Evolutionary conservation across 192 early-diverging fungal species (phyloP).

Genomic region (Spizellomyces sp.): DNA sequence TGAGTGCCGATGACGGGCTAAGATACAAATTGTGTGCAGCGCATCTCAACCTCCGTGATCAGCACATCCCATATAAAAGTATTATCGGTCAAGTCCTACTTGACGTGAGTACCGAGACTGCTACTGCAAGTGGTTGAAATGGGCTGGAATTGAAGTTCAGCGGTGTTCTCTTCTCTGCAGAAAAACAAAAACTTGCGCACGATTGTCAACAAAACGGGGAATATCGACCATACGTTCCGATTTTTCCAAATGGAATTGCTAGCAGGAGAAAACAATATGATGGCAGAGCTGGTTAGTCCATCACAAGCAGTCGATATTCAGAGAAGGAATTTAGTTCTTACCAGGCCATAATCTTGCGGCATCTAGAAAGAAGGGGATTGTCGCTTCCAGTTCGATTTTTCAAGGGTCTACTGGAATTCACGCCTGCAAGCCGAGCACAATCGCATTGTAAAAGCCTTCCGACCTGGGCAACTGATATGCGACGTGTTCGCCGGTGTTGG

Average conservation of each 20-base stretch:
- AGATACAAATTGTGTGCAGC: constrained; percentile 46
- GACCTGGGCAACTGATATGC: constrained; percentile 71
- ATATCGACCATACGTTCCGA: constrained; percentile 93
- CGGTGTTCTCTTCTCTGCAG: constrained; percentile 35
- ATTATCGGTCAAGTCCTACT: constrained; percentile 95
- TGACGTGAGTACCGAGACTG: constrained; percentile 61
- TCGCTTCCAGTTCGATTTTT: constrained; percentile 91
- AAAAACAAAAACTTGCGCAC: constrained; percentile 87
- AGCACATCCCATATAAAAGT: constrained; percentile 84
- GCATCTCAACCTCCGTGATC: constrained; percentile 94
- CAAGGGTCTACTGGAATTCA: constrained; percentile 99
- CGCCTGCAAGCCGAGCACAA: constrained; percentile 93
- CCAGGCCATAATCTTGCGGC: background rate
- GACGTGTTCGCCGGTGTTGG: constrained; percentile 98
- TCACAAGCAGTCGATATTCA: background rate
- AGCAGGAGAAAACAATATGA: constrained; percentile 83
- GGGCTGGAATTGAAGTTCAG: background rate
- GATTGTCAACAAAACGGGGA: constrained; percentile 96
- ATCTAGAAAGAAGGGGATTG: constrained; percentile 85
- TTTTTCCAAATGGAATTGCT: constrained; percentile 97
- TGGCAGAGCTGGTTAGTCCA: constrained; percentile 74
- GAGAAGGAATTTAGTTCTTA: background rate
- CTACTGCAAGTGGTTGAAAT: background rate
- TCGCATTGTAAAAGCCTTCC: constrained; percentile 81
- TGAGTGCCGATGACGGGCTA: background rate